Conservation (phyloP, 2,329 filamentous ascomycete species). For the Cytospora chrysosperma region DNA sequence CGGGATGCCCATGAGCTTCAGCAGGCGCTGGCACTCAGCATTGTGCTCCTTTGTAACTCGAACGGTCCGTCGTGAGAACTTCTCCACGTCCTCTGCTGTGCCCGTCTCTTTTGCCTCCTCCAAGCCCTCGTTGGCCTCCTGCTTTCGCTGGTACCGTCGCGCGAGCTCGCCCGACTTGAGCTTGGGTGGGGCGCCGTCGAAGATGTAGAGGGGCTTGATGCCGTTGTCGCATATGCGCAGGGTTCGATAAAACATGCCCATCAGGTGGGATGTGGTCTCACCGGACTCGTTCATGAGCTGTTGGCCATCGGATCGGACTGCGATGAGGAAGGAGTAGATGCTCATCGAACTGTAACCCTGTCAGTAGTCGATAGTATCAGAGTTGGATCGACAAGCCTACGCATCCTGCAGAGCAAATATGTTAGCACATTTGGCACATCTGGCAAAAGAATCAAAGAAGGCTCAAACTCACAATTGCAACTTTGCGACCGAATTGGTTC, state of each 20-base stretch:
- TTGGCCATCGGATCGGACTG: slow-evolving; percentile 93
- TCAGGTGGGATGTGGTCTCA: slow-evolving; percentile 95
- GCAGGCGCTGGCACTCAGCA: slow-evolving; percentile 82
- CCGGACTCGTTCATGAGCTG: slow-evolving; percentile 93
- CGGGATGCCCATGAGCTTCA: slow-evolving; percentile 94
- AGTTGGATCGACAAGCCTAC: slow-evolving; percentile 37
- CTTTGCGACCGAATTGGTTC: slow-evolving; percentile 96
- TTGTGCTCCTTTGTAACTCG: slow-evolving; percentile 97
- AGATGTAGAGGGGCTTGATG: slow-evolving; percentile 97
- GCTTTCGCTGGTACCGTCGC: slow-evolving; percentile 92
- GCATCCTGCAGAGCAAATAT: slow-evolving; percentile 48
- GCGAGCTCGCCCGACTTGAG: slow-evolving; percentile 96
- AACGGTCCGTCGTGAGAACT: slow-evolving; percentile 91
- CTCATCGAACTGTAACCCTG: slow-evolving; percentile 75
- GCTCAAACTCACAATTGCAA: slow-evolving; percentile 75
- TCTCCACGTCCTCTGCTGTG: slow-evolving; percentile 95
- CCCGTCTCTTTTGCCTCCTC: slow-evolving; percentile 97
- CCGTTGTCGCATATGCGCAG: slow-evolving; percentile 97
- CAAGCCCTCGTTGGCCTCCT: slow-evolving; percentile 82
- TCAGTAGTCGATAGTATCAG: slow-evolving; percentile 18
- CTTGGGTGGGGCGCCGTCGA: slow-evolving; percentile 94
- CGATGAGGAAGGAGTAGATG: slow-evolving; percentile 98
- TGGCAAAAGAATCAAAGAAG: neutral
- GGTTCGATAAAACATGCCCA: slow-evolving; percentile 99
- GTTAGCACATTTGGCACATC: slow-evolving; percentile 16